These are phyloP conservation scores for Aspergillus egyptiacus DNA, from an alignment of 495 filamentous ascomycete genomes.

Conservation along the genomic window DNA sequence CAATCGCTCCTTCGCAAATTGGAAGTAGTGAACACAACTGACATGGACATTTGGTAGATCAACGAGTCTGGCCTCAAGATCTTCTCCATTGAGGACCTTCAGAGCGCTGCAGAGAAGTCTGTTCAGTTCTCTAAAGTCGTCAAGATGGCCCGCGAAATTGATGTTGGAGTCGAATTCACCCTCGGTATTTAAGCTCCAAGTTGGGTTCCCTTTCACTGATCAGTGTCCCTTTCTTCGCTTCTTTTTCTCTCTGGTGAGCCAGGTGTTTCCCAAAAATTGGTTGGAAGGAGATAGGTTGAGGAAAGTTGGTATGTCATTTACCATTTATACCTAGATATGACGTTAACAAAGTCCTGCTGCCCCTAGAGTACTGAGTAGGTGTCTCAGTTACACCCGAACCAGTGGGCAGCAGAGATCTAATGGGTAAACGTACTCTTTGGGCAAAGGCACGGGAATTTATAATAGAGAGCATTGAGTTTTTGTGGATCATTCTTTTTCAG, in stretches of 20 bases:
- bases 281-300: conserved; percentile 8
- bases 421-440: conserved; percentile 3
- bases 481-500: conserved; percentile 7
- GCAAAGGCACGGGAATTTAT: conserved; percentile 4
- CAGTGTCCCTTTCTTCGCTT: conserved; percentile 9
- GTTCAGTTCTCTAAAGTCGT: conserved; percentile 99
- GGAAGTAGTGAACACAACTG: background rate
- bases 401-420: conserved; percentile 9
- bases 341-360: conserved; percentile 16
- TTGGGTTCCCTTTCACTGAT: conserved; percentile 5
- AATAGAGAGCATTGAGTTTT: conserved; percentile 8
- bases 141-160: conserved; percentile 97
- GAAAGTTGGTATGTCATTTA: conserved; percentile 3
- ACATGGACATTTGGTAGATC: conserved; percentile 46
- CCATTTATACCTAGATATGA: conserved; percentile 11
- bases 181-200: conserved; percentile 68
- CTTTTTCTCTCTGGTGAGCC: conserved; percentile 11
- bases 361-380: conserved; percentile 13
- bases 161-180: conserved; percentile 96
- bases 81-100: conserved; percentile 97
- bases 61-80: conserved; percentile 99
- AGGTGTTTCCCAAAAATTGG: conserved; percentile 6
- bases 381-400: background rate
- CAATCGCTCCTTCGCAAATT: background rate
- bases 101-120: conserved; percentile 93